Evolutionary conservation across 371 early-diverging fungal genomes (phyloP), one percentile per base, ranked within the genome.

Genomic region (Mucor racemosus): DNA sequence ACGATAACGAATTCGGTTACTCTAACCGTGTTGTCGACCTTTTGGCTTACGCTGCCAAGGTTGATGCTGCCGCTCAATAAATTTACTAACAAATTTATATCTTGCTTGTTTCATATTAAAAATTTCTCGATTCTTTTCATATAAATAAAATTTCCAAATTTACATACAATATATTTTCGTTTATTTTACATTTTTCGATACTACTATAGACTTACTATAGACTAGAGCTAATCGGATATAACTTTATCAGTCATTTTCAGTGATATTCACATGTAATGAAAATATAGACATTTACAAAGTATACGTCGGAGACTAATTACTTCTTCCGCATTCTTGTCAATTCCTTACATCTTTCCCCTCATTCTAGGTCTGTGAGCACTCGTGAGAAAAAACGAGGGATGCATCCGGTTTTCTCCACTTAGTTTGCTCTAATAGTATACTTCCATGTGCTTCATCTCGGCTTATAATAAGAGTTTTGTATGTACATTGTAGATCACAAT

Each of bases 1-100:
- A 95, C 80, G 93, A 93, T 76, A 94, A 94, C 87, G 93, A 94
- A 78, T 80, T 85, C 78, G 99, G 98, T 72, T 99, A 99, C 91
- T 94, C 96, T 46, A 86, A 84, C 85, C 93, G 99, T 76, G 93
- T 94, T 53, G 84, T 96, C 55, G 94, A 97, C 86, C 85, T 97
- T 65, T 82, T 95, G 84, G 74, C 74, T 76, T 87, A 85, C 81
- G 85, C 93, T 75, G 91, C 93, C 82, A 77, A 77, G 72, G 79
- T 82, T 76, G 90, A 87, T 75, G 76, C 69, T 64, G 65, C 62
- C 38, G 60, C 68, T 60, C 38, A 39, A 39, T 65, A 65, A 65
- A 60, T 60, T 31, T 58, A 55, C 21, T 13, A 21, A 19, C 26
- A 50, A 50, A 4, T 8, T 19, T 50, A 50, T 21, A 50, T 50